These are phyloP conservation scores for Fraxinus americana DNA, from an alignment of 257 asterid species.

Conservation along the genomic window DNA sequence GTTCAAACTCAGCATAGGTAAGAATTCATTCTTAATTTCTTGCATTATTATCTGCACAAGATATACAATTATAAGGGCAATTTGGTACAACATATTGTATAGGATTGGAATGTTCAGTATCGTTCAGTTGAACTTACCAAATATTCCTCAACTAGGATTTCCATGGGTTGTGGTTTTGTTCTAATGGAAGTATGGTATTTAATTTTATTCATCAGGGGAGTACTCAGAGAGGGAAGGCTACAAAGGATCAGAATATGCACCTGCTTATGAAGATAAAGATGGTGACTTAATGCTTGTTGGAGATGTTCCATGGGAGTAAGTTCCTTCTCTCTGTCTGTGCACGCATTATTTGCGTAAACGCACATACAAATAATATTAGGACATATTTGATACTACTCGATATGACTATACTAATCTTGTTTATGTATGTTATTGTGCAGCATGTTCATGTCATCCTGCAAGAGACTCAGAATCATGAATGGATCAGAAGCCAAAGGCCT, in stretches of 20 bases:
- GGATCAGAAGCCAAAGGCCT: conserved; percentile 76
- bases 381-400: not conserved
- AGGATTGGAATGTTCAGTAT: too few relatives aligned
- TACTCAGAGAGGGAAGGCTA: conserved; percentile 91
- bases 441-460: conserved; percentile 78
- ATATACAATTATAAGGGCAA: too few relatives aligned
- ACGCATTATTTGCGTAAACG: too few relatives aligned
- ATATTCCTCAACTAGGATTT: too few relatives aligned
- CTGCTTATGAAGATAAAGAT: conserved; percentile 93
- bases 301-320: conserved; percentile 90
- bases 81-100: too few relatives aligned
- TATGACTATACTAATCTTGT: conserved; percentile 14
- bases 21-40: not conserved
- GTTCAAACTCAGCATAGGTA: conserved; percentile 84
- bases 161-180: not conserved
- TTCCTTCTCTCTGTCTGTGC: not conserved
- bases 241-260: conserved; percentile 84
- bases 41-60: not conserved
- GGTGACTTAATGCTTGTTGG: conserved; percentile 95
- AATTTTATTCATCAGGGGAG: conserved; percentile 41
- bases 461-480: conserved; percentile 79
- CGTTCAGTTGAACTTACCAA: too few relatives aligned
- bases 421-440: conserved; percentile 38
- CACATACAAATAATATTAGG: too few relatives aligned
- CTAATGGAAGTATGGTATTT: not conserved